Base-by-base conservation (phyloP, 2,329 filamentous ascomycete species). In the Scedosporium boydii region DNA sequence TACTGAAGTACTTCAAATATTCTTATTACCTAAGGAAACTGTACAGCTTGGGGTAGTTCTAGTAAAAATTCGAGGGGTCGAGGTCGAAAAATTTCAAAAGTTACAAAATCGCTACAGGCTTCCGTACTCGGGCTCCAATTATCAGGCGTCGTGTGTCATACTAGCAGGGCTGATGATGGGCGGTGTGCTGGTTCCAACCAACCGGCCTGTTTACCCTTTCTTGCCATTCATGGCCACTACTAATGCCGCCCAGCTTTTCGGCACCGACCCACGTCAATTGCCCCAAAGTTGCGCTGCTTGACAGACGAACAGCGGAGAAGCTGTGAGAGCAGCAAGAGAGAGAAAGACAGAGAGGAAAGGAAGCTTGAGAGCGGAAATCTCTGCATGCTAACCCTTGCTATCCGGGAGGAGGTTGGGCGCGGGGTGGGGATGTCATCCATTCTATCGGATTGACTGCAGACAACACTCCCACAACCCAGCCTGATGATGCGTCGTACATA, bases 131-230 rank as follows among this genome's bases (percentile, higher is more conserved):
- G n/a, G n/a, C 51, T 55, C 51, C 51, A 23, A 55, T 23, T 27
- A 23, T 55, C 51, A 23, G 21, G 23, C 51, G 18, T 55, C 51
- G 51, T 23, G 51, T 55, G 51, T 55, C 51, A 55, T 58, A 58
- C 55, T 27, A 27, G 34, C 55, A 58, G 55, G 55, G 55, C 55
- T 58, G 55, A 58, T 58, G 55, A 58, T 41, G 55, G 26, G 26
- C 16, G 55, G 55, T 58, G 55, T 23, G 55, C 27, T 58, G 55
- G 55, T 38, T 41, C 55, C 55, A 58, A 58, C 55, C 55, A 58
- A 41, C 26, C 27, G 55, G 26, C 16, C 27, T 41, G 16, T 23
- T 58, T 58, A 18, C 34, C 27, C 55, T 14, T 55, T 55, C 44
- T 23, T 55, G 7, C 21, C 23, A 14, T 23, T 55, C 18, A 18